Evolutionary conservation across 2,329 filamentous ascomycete species (phyloP).

Genomic region (Fusarium sp.): DNA sequence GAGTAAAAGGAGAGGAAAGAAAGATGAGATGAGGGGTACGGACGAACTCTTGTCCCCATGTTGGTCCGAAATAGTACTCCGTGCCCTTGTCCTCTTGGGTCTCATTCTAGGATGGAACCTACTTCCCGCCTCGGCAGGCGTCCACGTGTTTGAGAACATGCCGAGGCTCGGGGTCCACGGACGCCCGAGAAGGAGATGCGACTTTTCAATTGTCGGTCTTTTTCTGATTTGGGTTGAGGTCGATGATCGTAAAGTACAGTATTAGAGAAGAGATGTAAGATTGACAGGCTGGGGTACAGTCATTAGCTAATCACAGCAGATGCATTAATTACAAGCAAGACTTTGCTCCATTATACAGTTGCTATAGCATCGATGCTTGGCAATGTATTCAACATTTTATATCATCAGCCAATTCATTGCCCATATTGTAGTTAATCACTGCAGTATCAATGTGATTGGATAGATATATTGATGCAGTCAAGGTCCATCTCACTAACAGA

Average conservation of each 20-base stretch:
- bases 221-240: background rate
- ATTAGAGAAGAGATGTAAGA: background rate
- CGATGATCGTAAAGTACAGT: background rate
- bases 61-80: background rate
- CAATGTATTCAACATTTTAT: background rate
- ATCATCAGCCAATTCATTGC: background rate
- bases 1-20: background rate
- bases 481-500: background rate
- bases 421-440: background rate
- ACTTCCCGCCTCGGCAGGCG: slow-evolving; percentile 20
- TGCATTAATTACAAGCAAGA: background rate
- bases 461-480: background rate
- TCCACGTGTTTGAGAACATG: slow-evolving; percentile 25
- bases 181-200: background rate
- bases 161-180: slow-evolving; percentile 31
- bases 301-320: background rate
- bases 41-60: slow-evolving; percentile 14
- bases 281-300: background rate
- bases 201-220: background rate
- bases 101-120: background rate
- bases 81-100: background rate
- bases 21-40: background rate
- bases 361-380: background rate
- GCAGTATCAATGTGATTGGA: background rate
- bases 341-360: background rate